Percentiles rank a stretch among this genome's conserved stretches.
These are phyloP conservation scores for Komagataella pseudopastoris DNA, from an alignment of 805 yeast genomes.

Conservation along the genomic window DNA sequence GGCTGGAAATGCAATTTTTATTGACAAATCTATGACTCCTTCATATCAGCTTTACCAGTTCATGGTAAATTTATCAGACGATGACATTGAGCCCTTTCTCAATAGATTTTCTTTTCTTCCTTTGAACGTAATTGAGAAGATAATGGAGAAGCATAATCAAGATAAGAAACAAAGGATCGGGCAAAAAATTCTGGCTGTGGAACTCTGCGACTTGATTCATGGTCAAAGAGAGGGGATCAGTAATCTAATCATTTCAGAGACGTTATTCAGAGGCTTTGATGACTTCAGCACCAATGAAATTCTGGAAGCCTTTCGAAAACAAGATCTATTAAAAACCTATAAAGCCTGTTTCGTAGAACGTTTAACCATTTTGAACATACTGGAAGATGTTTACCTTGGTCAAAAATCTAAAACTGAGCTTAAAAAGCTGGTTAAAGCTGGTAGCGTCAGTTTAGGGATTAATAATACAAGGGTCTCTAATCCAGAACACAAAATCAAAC, in stretches of 20 bases:
- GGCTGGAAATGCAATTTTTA: slow-evolving; percentile 92
- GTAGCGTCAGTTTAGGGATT: slow-evolving; percentile 63
- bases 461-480: slow-evolving; percentile 36
- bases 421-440: slow-evolving; percentile 42
- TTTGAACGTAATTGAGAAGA: slow-evolving; percentile 34
- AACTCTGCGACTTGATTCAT: slow-evolving; percentile 78
- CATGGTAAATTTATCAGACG: slow-evolving; percentile 69
- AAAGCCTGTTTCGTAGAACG: slow-evolving; percentile 16
- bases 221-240: slow-evolving; percentile 65
- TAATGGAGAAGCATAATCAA: slow-evolving; percentile 36
- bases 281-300: slow-evolving; percentile 36
- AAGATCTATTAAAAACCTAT: slow-evolving; percentile 35
- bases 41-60: slow-evolving; percentile 79
- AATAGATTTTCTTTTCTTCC: slow-evolving; percentile 76
- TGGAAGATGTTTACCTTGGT: slow-evolving; percentile 32
- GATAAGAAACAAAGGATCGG: slow-evolving; percentile 60
- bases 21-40: slow-evolving; percentile 60
- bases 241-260: slow-evolving; percentile 53
- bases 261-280: slow-evolving; percentile 37
- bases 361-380: slow-evolving; percentile 33
- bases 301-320: slow-evolving; percentile 39
- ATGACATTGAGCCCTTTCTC: slow-evolving; percentile 54
- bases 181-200: slow-evolving; percentile 67
- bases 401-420: slow-evolving; percentile 25
- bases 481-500: slow-evolving; percentile 33